Base-by-base conservation (phyloP, 768 basidiomycete genomes). In the Auriscalpium vulgare region DNA sequence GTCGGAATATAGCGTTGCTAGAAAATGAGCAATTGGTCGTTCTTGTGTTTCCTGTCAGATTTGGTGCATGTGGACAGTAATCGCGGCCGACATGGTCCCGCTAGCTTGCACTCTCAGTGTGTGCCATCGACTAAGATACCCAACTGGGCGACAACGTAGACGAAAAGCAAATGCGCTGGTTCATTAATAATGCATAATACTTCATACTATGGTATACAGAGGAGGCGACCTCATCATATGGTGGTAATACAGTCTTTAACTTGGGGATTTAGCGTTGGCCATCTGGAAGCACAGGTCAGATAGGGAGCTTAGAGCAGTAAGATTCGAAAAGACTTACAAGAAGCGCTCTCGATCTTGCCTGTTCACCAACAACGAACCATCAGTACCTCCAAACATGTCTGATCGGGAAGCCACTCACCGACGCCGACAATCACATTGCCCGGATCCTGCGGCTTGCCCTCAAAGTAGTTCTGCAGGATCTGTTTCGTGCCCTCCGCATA, bases 401-500 rank as follows among this genome's bases (percentile, higher is more conserved):
- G 7, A 43, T 34, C 47, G 47, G 19, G 29, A 21, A n/a, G 7
- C 29, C 4, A 36, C 50, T 68, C 63, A 35, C 74, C 74, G 44
- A 68, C 61, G 16, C 58, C 61, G 21, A 73, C 72, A 50, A 78
- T 78, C 40, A 78, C 54, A 62, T 78, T 72, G 9, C 63, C 68
- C 8, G 66, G 71, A 13, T 72, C 65, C 61, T 78, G 76, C 14
- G 61, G 54, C 60, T 72, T 64, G 19, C 67, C 67, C 29, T 56
- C 43, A 34, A 66, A 56, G 59, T 50, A 72, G 50, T 62, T 65
- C 35, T 64, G 57, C 54, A 71, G 57, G 59, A 72, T 71, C 4
- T 61, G 43, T 53, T 63, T 61, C 2, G 69, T 66, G n/a, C 71
- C 73, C 45, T 69, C 63, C 4, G 76, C 76, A 62, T 78, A 77